These are phyloP conservation scores for Ustilago tritici DNA, from an alignment of 1,284 basidiomycete species.

Conservation along the genomic window DNA sequence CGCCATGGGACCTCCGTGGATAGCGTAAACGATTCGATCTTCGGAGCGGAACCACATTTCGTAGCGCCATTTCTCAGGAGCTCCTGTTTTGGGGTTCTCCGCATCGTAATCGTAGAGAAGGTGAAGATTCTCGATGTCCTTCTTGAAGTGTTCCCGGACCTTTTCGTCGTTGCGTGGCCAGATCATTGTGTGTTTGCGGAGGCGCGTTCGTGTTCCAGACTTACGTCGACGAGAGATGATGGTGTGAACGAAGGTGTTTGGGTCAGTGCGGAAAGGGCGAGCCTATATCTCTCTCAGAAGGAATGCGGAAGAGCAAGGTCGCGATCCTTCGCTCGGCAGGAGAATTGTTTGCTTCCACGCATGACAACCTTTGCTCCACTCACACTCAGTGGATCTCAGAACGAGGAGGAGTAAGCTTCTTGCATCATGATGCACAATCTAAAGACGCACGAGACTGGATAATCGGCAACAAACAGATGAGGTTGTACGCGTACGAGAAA, in stretches of 20 bases:
- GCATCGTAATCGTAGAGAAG: conserved; percentile 55
- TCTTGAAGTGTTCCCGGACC: conserved; percentile 32
- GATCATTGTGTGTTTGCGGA: conserved; percentile 27
- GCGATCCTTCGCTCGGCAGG: not conserved
- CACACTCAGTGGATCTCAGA: not conserved
- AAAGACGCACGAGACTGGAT: not conserved
- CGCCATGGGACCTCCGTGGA: conserved; percentile 66
- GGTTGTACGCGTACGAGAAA: conserved; percentile 18
- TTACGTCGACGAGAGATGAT: not conserved
- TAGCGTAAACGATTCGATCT: conserved; percentile 66
- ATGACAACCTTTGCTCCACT: not conserved
- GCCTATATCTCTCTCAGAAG: not conserved
- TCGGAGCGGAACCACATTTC: conserved; percentile 67
- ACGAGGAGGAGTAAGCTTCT: not conserved
- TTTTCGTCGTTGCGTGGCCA: conserved; percentile 44
- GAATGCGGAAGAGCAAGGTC: not conserved
- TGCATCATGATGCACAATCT: conserved; percentile 5
- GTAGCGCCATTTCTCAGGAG: conserved; percentile 60
- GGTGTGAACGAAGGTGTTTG: not conserved
- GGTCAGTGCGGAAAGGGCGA: not conserved
- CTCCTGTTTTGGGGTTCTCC: conserved; percentile 53
- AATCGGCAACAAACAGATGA: not conserved
- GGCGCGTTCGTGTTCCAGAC: not conserved
- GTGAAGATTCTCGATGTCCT: conserved; percentile 48
- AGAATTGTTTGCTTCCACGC: not conserved